Base-by-base conservation (phyloP, 352 stramenopile species). In the Globisporangium barbulae region DNA sequence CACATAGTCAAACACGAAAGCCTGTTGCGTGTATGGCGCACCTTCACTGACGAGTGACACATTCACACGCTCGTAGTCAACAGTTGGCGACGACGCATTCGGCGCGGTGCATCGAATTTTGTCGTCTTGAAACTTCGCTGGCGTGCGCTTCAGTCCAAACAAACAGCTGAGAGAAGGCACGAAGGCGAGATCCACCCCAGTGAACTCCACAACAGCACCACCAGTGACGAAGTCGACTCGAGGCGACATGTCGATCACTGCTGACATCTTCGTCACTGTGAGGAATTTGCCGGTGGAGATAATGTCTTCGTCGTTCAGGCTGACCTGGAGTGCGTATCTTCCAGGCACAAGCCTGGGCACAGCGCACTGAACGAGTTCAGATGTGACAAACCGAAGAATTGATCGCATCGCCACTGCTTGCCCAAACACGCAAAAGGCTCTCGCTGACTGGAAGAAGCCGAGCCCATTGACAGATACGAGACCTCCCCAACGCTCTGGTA, bases 1-100 rank as follows among this genome's bases (percentile, higher is more conserved):
- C 4, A 68, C 64, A 52, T 85, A 83, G 12, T 55, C 33, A 5
- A 85, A 54, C 45, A 58, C 19, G 52, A 85, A 85, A 3, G 28
- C 65, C 45, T 82, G 59, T 10, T 44, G 13, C 17, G 53, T 31
- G 33, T 80, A 85, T 10, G 31, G 19, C 2, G 19, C 22, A 6
- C 30, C 49, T 37, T 58, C 56, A 31, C 41, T 65, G 9, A 70
- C 8, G 25, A 84, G 28, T 19, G 74, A 77, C 52, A 84, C 59
- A 2, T 73, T 74, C 9, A 81, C 65, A 8, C 10, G 49, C 41
- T 53, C 39, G n/a, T 17, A 44, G 39, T 25, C 10, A 2, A 9
- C 31, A 22, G 50, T 62, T 2, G 66, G 5, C 0, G 44, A 65
- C 9, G 63, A 25, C 19, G 70, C 59, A 39, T 53, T 61, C 0